Evolutionary conservation across 2,329 filamentous ascomycete species (phyloP), one percentile per base, ranked within the genome.

Genomic region (Talaromyces funiculosus): DNA sequence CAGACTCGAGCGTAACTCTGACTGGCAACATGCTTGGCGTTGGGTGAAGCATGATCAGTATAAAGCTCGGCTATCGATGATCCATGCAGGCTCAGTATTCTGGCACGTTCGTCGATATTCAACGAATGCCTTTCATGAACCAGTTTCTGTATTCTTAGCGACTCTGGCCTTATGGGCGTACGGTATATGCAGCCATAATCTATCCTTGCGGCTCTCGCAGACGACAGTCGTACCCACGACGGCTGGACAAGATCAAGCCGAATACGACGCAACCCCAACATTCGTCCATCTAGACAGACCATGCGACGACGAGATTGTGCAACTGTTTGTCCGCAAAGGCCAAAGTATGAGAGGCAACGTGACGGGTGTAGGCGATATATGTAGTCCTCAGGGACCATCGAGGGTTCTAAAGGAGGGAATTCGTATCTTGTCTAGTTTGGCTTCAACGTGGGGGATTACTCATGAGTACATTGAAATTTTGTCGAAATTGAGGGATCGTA

Each of bases 281-380:
- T 79, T 81, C 8, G 81, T 84, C 38, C 77, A 81, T 18, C 71
- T 86, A 0, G 83, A 86, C 60, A 74, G 82, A 9, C 83, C 83
- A 0, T 78, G 78, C 2, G 82, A 85, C 63, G 83, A 85, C 66
- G 82, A 85, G 64, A 74, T 85, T 53, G 82, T 84, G 1, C 83
- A 85, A 64, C 69, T 80, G 1, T 85, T 82, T 66, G 81, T 85
- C 0, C 73, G 78, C 10, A 72, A 77, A 16, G 83, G 82, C 0
- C 71, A 77, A 31, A 71, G 65, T 3, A 83, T 85, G 78, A 74
- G 72, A 18, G 81, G 78, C 0, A 77, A 80, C 62, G 74, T 85
- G 8, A 79, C 75, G 8, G 81, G 80, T 3, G 80, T 84, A 1
- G 83, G 82, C 0, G 78, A 84, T 65, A 70, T 84, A 4, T 80